Conservation (phyloP, 257 asterid genomes). For the Primulina huaijiensis region DNA sequence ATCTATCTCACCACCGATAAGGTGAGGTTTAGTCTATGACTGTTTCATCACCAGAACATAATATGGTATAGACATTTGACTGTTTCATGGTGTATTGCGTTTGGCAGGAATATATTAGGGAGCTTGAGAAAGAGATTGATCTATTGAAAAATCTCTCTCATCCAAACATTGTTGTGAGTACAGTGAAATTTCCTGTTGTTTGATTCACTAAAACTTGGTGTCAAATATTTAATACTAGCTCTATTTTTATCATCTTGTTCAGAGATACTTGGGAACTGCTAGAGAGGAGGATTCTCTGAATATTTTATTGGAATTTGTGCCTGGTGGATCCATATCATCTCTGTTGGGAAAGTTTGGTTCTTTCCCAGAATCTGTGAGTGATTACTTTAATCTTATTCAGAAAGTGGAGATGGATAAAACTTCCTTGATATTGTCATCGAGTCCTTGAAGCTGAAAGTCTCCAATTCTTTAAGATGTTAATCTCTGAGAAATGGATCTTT, state of each 20-base stretch:
- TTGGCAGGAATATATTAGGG: slow-evolving; percentile 77
- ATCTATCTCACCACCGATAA: background rate
- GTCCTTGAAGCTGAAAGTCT: slow-evolving; percentile 15
- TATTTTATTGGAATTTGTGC: slow-evolving; percentile 92
- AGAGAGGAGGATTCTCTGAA: slow-evolving; percentile 84
- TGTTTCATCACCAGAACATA: background rate
- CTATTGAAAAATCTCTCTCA: slow-evolving; percentile 91
- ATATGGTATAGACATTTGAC: slow-evolving; percentile 13
- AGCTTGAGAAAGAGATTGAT: slow-evolving; percentile 96
- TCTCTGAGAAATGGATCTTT: background rate
- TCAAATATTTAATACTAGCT: slow-evolving; percentile 21
- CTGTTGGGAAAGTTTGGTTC: slow-evolving; percentile 97
- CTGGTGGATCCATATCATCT: slow-evolving; percentile 97
- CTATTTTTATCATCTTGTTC: slow-evolving; percentile 29
- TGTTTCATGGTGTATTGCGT: slow-evolving; percentile 24
- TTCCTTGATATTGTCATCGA: slow-evolving; percentile 9
- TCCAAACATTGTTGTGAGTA: slow-evolving; percentile 91
- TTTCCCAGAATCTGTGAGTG: slow-evolving; percentile 93
- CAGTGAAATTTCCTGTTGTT: slow-evolving; percentile 13
- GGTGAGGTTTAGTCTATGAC: background rate
- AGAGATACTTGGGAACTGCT: slow-evolving; percentile 98
- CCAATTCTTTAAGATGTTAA: slow-evolving; percentile 1
- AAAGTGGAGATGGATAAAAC: background rate
- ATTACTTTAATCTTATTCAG: slow-evolving; percentile 9
- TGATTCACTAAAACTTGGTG: slow-evolving; percentile 1